Evolutionary conservation across 2,329 filamentous ascomycete species (phyloP).

Genomic region (Pseudopithomyces chartarum): DNA sequence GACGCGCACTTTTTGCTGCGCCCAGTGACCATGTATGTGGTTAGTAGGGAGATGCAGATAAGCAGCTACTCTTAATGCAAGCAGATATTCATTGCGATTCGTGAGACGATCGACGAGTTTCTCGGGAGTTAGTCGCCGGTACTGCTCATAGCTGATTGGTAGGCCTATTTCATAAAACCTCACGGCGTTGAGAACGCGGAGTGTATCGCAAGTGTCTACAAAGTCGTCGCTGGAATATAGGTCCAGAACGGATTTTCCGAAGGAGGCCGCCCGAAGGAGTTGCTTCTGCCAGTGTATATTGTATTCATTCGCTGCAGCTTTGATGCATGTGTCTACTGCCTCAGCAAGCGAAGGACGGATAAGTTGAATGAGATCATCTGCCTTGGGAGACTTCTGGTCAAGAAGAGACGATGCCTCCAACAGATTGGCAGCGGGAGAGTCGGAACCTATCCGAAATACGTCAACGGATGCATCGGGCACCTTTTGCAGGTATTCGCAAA

Average conservation of each 20-base stretch:
- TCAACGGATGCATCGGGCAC: slow-evolving; percentile 86
- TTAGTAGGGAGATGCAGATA: slow-evolving; percentile 86
- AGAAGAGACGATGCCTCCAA: slow-evolving; percentile 90
- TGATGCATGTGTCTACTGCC: slow-evolving; percentile 91
- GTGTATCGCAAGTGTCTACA: slow-evolving; percentile 94
- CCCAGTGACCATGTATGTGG: slow-evolving; percentile 95
- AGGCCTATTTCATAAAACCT: slow-evolving; percentile 90
- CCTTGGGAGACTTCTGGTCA: slow-evolving; percentile 92
- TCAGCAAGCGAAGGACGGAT: slow-evolving; percentile 87
- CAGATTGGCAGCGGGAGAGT: slow-evolving; percentile 87
- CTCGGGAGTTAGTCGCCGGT: slow-evolving; percentile 86
- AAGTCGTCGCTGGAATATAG: slow-evolving; percentile 99
- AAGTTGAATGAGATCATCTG: slow-evolving; percentile 95
- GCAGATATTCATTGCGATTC: slow-evolving; percentile 86
- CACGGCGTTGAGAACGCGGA: slow-evolving; percentile 90
- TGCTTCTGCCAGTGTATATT: slow-evolving; percentile 92
- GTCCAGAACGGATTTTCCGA: slow-evolving; percentile 95
- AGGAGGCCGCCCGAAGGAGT: slow-evolving; percentile 92
- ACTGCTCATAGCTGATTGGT: slow-evolving; percentile 91
- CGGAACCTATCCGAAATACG: slow-evolving; percentile 86
- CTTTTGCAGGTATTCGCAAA: slow-evolving; percentile 97
- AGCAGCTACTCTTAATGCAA: slow-evolving; percentile 85
- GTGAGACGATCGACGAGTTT: slow-evolving; percentile 84
- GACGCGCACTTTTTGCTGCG: slow-evolving; percentile 86
- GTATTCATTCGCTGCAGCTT: slow-evolving; percentile 91